phyloP scores from a whole-genome alignment of 176 grass and related monocot genomes.

The Cenchrus americanus region DNA sequence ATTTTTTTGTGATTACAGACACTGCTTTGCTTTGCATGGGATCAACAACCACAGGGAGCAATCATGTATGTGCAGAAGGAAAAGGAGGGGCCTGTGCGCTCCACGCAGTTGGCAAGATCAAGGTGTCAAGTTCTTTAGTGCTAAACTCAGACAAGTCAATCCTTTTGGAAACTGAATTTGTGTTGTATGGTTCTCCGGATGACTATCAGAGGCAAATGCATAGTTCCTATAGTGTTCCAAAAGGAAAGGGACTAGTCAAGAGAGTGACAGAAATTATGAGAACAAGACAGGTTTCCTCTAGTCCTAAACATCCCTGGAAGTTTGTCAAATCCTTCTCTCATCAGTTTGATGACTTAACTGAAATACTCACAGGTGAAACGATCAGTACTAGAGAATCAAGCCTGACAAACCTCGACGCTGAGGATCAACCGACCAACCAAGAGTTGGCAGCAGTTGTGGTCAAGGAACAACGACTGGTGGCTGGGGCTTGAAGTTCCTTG shows the following conservation, averaged over 20 bases:
- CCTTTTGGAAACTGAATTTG: constrained; percentile 69
- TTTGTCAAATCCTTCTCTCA: constrained; percentile 44
- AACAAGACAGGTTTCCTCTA: constrained; percentile 50
- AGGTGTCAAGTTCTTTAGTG: constrained; percentile 63
- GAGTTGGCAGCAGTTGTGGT: constrained; percentile 78
- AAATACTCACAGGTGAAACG: constrained; percentile 29
- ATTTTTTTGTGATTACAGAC: too few species aligned
- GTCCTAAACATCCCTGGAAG: constrained; percentile 49
- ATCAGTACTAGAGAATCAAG: constrained; percentile 42
- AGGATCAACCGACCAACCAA: constrained; percentile 56
- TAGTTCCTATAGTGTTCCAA: constrained; percentile 42
- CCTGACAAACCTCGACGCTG: neutral
- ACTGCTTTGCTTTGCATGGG: too few species aligned
- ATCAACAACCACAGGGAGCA: too few species aligned
- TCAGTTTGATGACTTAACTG: constrained; percentile 40
- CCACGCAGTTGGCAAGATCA: constrained; percentile 92
- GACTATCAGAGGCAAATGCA: constrained; percentile 55
- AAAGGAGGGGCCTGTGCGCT: too few species aligned
- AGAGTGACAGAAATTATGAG: constrained; percentile 75
- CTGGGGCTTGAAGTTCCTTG: constrained; percentile 94
- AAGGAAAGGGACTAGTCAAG: constrained; percentile 61
- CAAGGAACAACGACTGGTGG: constrained; percentile 55
- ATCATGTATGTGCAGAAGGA: too few species aligned
- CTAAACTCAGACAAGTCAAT: constrained; percentile 46
- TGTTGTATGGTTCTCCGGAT: constrained; percentile 68